phyloP scores from a whole-genome alignment of 2,329 filamentous ascomycete species.

The Zymoseptoria pseudotritici region DNA sequence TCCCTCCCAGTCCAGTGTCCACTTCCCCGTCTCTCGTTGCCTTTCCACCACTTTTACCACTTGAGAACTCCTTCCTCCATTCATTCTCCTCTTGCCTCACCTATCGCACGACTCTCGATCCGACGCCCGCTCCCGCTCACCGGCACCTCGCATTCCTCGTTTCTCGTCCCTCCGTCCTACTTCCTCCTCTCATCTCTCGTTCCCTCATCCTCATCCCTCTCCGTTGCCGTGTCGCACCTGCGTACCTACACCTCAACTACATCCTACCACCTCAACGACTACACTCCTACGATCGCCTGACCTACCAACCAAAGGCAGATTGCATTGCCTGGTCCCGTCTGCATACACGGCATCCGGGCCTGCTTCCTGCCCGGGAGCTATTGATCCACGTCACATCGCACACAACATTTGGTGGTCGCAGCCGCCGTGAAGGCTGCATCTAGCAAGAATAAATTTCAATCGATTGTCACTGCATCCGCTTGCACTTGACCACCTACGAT shows the following conservation, averaged over 20 bases:
- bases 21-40: not conserved
- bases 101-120: not conserved
- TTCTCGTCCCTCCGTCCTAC: not conserved
- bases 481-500: not conserved
- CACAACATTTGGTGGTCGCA: not conserved
- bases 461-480: not conserved
- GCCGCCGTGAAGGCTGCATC: slow-evolving; percentile 2
- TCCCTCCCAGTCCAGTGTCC: too few relatives aligned
- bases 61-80: too few relatives aligned
- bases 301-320: not conserved
- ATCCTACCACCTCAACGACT: not conserved
- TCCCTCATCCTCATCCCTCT: not conserved
- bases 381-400: not conserved
- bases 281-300: not conserved
- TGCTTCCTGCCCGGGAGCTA: not conserved
- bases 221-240: not conserved
- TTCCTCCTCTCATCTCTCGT: not conserved
- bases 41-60: not conserved
- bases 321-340: not conserved
- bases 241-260: not conserved
- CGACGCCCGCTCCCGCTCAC: not conserved
- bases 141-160: not conserved
- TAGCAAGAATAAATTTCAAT: not conserved
- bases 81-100: not conserved
- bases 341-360: not conserved